Evolutionary conservation across 805 yeast species (phyloP), one percentile per base, ranked within the genome.

Genomic region (Ascoidea rubescens): DNA sequence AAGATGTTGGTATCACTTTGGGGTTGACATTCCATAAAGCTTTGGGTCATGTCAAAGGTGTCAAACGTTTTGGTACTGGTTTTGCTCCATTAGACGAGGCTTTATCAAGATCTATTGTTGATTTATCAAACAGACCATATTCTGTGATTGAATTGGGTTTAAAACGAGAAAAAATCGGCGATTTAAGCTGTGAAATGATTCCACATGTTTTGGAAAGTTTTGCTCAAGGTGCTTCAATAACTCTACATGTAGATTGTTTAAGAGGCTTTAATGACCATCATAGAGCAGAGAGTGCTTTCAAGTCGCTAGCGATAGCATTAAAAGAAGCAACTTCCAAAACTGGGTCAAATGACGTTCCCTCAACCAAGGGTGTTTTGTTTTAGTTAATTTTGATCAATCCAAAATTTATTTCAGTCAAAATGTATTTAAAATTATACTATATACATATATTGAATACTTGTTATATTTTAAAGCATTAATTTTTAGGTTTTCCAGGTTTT

Each of bases 51-150:
- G 84, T 91, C 21, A 78, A 79, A 59, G 99, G 99, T 52, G 89
- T 91, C 53, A 87, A 87, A 67, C 77, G 99, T 59, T 93, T 91
- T 63, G 99, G 99, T 14, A 63, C 77, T 47, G 99, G 91, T 1
- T 91, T 81, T 71, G 98, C 97, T 5, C 99, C 99, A 1, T 73
- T 93, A 53, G 99, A 93, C 66, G 99, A 93, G 70, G 97, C 99
- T 0, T 74, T 93, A 54, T 82, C 95, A 55, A 74, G 99, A 51
- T 96, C 97, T 0, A 99, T 93, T n/a, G 88, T 93, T 7, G 99
- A 93, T 62, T 72, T 93, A 55, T 87, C 96, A 16, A 89, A 89
- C 66, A 77, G 99, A 59, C 98, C 99, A 1, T 90, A 69, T 67
- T 95, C 96, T 0, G 93, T 87, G 16, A 74, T 89, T 45, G 96